Percentiles rank a stretch among this genome's conserved stretches.
Conservation (phyloP, 768 basidiomycete genomes). For the Termitomyces sp. region DNA sequence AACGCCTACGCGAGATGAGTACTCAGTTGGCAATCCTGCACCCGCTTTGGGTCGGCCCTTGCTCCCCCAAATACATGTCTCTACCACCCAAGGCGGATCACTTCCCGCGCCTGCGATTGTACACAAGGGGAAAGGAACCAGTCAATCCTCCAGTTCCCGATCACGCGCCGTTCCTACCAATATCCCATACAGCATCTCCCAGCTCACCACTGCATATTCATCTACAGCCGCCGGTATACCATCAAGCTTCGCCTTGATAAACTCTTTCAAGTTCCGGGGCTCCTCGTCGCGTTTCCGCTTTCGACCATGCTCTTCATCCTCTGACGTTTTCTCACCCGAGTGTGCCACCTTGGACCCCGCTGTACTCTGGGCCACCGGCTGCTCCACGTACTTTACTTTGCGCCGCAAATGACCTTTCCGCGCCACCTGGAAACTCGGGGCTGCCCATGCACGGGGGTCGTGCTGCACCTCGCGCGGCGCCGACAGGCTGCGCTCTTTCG, state of each 20-base stretch:
- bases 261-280: background rate
- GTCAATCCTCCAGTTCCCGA: background rate
- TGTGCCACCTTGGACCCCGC: too few species aligned
- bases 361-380: background rate
- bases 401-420: background rate
- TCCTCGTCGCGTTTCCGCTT: too few species aligned
- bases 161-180: conserved; percentile 1
- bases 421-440: conserved; percentile 15
- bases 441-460: conserved; percentile 15
- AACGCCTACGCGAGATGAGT: background rate
- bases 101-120: too few species aligned
- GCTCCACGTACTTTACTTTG: background rate
- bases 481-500: background rate
- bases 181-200: conserved; percentile 12
- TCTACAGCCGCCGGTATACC: conserved; percentile 1
- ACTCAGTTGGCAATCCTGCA: background rate
- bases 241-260: background rate
- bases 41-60: background rate
- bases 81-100: too few species aligned
- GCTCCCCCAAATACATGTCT: too few species aligned
- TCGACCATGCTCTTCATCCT: background rate
- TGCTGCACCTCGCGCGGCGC: conserved; percentile 7
- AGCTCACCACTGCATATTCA: conserved; percentile 3
- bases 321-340: background rate
- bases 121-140: too few species aligned